Conservation (phyloP, 345 rosid species). For the Microthlaspi erraticum region DNA sequence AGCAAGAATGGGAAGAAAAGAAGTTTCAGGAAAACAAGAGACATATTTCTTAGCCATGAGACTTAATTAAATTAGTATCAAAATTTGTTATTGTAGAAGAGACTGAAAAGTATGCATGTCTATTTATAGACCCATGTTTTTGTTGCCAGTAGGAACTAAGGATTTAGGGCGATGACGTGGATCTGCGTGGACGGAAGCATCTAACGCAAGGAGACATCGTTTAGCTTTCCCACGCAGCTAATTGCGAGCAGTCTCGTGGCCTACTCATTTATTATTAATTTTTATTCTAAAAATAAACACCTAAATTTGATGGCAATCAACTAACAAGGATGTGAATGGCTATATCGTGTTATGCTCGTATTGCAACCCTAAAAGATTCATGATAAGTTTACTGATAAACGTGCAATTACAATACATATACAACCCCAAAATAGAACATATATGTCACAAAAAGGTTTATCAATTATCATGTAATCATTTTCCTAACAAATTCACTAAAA, state of each 20-base stretch:
- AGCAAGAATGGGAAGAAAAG: slow-evolving; percentile 36
- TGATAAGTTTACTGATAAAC: too few relatives aligned
- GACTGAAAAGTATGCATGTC: slow-evolving; percentile 26
- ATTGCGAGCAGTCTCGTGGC: slow-evolving; percentile 65
- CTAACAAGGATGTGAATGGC: slow-evolving; percentile 20
- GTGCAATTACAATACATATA: too few relatives aligned
- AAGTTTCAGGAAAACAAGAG: slow-evolving; percentile 7
- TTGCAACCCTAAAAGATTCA: too few relatives aligned
- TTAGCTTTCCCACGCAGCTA: slow-evolving; percentile 86
- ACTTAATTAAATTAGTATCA: background rate
- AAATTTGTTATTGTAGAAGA: slow-evolving; percentile 35
- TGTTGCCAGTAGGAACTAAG: slow-evolving; percentile 31
- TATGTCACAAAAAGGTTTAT: background rate
- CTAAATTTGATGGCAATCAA: slow-evolving; percentile 20
- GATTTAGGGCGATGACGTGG: slow-evolving; percentile 48
- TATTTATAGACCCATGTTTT: slow-evolving; percentile 35
- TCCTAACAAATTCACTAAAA: background rate
- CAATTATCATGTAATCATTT: slow-evolving; percentile 20
- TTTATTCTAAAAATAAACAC: background rate
- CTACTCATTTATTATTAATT: slow-evolving; percentile 43
- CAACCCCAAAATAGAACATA: background rate
- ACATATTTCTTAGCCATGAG: slow-evolving; percentile 30
- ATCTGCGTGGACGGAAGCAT: slow-evolving; percentile 30
- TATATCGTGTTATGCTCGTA: background rate
- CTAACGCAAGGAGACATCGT: slow-evolving; percentile 47